Conservation (phyloP, 2,329 filamentous ascomycete genomes). For the Beauveria brongniartii region DNA sequence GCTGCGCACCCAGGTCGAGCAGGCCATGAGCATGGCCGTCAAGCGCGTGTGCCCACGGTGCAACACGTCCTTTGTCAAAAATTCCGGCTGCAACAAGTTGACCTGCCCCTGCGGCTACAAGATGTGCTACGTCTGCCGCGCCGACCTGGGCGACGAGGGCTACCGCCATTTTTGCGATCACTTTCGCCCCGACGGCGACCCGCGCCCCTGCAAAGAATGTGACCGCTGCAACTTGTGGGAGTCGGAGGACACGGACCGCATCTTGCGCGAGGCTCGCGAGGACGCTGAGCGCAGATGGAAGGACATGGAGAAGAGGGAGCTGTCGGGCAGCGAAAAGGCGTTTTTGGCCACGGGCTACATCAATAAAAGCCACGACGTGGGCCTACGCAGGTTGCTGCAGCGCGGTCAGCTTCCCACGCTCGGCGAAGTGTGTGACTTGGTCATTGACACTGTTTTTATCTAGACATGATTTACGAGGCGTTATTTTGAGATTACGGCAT, state of each 20-base stretch:
- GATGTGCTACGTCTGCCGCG: slow-evolving; percentile 96
- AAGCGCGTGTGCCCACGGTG: slow-evolving; percentile 93
- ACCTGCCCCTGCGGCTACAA: slow-evolving; percentile 93
- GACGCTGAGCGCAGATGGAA: slow-evolving; percentile 67
- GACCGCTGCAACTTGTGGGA: slow-evolving; percentile 74
- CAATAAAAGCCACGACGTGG: slow-evolving; percentile 15
- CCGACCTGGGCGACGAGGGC: slow-evolving; percentile 63
- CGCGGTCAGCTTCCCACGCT: slow-evolving; percentile 30
- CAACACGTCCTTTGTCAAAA: slow-evolving; percentile 87
- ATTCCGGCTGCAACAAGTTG: slow-evolving; percentile 91
- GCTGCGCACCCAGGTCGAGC: slow-evolving; percentile 81
- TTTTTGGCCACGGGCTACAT: slow-evolving; percentile 48
- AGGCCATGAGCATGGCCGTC: slow-evolving; percentile 85
- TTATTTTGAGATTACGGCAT: neutral
- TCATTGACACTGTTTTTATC: slow-evolving; percentile 32
- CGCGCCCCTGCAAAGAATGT: slow-evolving; percentile 66
- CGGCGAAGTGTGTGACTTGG: slow-evolving; percentile 36
- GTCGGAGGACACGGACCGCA: slow-evolving; percentile 61
- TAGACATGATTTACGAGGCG: slow-evolving; percentile 5
- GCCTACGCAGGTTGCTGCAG: slow-evolving; percentile 26
- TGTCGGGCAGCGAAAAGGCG: slow-evolving; percentile 46
- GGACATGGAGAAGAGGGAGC: slow-evolving; percentile 51
- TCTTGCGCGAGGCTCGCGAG: slow-evolving; percentile 60
- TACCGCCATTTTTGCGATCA: slow-evolving; percentile 96
- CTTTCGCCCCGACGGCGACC: slow-evolving; percentile 73